phyloP scores from a whole-genome alignment of 2,329 filamentous ascomycete genomes.

The Aspergillus thermomutatus region DNA sequence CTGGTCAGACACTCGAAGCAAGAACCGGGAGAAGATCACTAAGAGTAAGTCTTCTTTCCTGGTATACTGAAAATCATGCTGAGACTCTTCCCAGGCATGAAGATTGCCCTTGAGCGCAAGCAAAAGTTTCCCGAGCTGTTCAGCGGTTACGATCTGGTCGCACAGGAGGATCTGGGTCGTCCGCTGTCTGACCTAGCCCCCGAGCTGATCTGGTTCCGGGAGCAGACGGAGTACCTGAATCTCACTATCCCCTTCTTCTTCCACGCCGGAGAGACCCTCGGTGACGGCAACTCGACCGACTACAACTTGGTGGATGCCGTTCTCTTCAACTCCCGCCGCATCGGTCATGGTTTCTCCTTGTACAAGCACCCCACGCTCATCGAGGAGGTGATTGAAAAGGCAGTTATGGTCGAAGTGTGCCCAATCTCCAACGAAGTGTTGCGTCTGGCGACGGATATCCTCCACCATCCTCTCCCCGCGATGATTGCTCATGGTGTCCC shows the following conservation, averaged over 20 bases:
- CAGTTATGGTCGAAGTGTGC: constrained; percentile 81
- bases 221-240: constrained; percentile 69
- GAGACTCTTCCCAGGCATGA: constrained; percentile 74
- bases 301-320: constrained; percentile 84
- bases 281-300: constrained; percentile 71
- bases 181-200: constrained; percentile 72
- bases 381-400: constrained; percentile 80
- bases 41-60: constrained; percentile 1
- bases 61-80: constrained; percentile 30
- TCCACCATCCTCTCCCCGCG: constrained; percentile 74
- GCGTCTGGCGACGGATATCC: constrained; percentile 69
- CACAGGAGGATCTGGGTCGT: constrained; percentile 76
- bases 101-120: constrained; percentile 78
- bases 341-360: constrained; percentile 81
- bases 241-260: constrained; percentile 90
- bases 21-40: constrained; percentile 2
- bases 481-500: constrained; percentile 77
- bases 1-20: constrained; percentile 68
- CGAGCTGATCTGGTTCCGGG: constrained; percentile 86
- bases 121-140: constrained; percentile 71
- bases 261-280: constrained; percentile 87
- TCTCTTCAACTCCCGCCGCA: constrained; percentile 75
- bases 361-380: constrained; percentile 86
- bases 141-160: constrained; percentile 82
- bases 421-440: constrained; percentile 88